Percentiles rank a stretch among this genome's conserved stretches.
These are phyloP conservation scores for Silybum marianum DNA, from an alignment of 129 eudicot species.

Conservation along the genomic window DNA sequence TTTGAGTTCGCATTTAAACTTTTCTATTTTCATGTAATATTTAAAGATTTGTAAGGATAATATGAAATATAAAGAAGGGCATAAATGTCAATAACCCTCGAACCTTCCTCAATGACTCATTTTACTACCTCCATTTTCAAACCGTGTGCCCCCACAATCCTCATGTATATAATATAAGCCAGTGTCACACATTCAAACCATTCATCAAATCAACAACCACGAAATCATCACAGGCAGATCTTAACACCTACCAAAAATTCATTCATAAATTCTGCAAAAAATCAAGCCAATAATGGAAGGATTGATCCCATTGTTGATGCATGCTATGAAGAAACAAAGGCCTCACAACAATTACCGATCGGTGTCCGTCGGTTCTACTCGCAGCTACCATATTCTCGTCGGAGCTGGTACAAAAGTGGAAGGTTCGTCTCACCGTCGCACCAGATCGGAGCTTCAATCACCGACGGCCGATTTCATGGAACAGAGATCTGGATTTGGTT, in stretches of 20 bases:
- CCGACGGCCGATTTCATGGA: slow-evolving; percentile 16
- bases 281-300: slow-evolving; percentile 45
- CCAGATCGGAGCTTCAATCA: slow-evolving; percentile 41
- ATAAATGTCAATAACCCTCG: slow-evolving; percentile 14
- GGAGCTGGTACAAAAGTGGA: slow-evolving; percentile 36
- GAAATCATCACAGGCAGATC: slow-evolving; percentile 19
- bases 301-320: slow-evolving; percentile 51
- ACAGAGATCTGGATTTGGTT: slow-evolving; percentile 35
- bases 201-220: slow-evolving; percentile 12
- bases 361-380: slow-evolving; percentile 47
- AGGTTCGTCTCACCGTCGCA: slow-evolving; percentile 48
- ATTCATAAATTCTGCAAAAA: background rate
- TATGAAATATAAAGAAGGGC: slow-evolving; percentile 7
- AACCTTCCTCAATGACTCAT: slow-evolving; percentile 11
- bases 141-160: slow-evolving; percentile 21
- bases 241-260: background rate
- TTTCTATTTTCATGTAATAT: no score
- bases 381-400: slow-evolving; percentile 48
- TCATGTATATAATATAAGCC: slow-evolving; percentile 11
- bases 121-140: slow-evolving; percentile 24
- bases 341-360: slow-evolving; percentile 48
- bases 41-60: no score
- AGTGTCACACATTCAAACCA: background rate
- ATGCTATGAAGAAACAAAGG: slow-evolving; percentile 48
- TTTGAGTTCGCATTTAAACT: no score